Percentiles rank a stretch among this genome's conserved stretches.
phyloP scores from a whole-genome alignment of 352 stramenopile species.

The Pythium coloratum region DNA sequence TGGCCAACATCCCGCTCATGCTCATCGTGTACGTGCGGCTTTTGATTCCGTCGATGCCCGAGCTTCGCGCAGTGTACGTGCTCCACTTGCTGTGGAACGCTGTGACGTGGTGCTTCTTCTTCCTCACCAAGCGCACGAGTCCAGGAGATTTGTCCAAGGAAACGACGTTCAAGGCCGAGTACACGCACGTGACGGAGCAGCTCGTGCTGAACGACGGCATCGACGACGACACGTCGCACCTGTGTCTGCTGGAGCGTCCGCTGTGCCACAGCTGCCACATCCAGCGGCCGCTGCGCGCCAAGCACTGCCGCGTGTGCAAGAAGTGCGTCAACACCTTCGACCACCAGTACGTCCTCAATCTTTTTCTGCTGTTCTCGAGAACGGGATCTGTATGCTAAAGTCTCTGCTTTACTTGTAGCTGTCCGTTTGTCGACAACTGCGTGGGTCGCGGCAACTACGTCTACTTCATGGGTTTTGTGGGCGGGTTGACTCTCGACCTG shows the following conservation, averaged over 20 bases:
- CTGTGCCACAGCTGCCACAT: slow-evolving; percentile 86
- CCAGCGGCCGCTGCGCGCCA: slow-evolving; percentile 69
- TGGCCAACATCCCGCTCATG: slow-evolving; percentile 47
- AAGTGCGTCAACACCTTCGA: slow-evolving; percentile 96
- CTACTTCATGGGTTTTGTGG: slow-evolving; percentile 68
- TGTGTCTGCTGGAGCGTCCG: slow-evolving; percentile 50
- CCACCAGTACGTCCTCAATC: slow-evolving; percentile 86
- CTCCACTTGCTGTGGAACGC: slow-evolving; percentile 62
- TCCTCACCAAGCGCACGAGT: slow-evolving; percentile 52
- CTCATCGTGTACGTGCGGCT: slow-evolving; percentile 48
- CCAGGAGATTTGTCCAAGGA: slow-evolving; percentile 52
- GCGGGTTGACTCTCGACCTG: slow-evolving; percentile 45
- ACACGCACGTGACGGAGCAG: slow-evolving; percentile 58
- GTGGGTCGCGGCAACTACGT: slow-evolving; percentile 98
- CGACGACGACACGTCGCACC: neutral
- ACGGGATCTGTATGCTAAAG: too few species aligned
- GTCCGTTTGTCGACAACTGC: slow-evolving; percentile 98
- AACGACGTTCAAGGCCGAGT: slow-evolving; percentile 40
- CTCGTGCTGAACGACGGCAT: slow-evolving; percentile 31
- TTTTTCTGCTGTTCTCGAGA: too few species aligned
- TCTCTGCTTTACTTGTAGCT: slow-evolving; percentile 41
- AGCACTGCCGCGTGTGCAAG: slow-evolving; percentile 92
- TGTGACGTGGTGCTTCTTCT: slow-evolving; percentile 68
- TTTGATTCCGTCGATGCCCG: slow-evolving; percentile 58
- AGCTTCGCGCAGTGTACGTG: slow-evolving; percentile 56